Base-by-base conservation (phyloP, 441 rosid species). In the Isatis lusitanica region DNA sequence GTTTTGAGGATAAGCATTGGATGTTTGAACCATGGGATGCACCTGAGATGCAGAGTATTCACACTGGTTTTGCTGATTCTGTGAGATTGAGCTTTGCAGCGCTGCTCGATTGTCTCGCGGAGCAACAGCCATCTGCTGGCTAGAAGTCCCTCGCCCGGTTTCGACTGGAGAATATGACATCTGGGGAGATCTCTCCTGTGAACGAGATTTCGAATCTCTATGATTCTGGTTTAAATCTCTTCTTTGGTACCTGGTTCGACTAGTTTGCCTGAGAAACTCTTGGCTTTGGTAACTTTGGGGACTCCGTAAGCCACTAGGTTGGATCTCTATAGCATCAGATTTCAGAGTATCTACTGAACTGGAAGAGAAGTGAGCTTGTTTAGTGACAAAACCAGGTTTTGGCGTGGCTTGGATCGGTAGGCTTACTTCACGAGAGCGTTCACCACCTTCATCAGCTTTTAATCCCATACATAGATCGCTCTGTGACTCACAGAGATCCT, bases 151-250 rank as follows among this genome's bases (percentile, higher is more conserved):
- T 36, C 10, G 26, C 9, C 57, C 66, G 50, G 61, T 30, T 58
- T 30, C 24, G n/a, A 39, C 79, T 40, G 74, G 76, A 62, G 74
- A 64, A 66, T 79, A 82, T 38, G 82, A 63, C 66, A 55, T 69
- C 6, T 75, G 70, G 50, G 74, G 80, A 67, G 85, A 63, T 70
- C 77, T 80, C 65, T 89, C 92, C 35, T 73, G 81, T 67, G 73
- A 83, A 16, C 84, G 81, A 73, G 69, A 70, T 77, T 78, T 87
- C 17, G 56, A 67, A 70, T 89, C 95, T 76, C 81, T 78, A 10
- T 21, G 80, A 73, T 33, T 40, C 80, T 78, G 85, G 61, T 78
- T 80, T 1, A 74, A 21, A 36, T 80, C 71, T 74, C 68, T 80
- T 66, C 58, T 82, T 33, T 77, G 83, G 74, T 79, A 64, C 83